These are phyloP conservation scores for Xerocomus amazonicus DNA, from an alignment of 1,284 basidiomycete genomes.

Conservation along the genomic window DNA sequence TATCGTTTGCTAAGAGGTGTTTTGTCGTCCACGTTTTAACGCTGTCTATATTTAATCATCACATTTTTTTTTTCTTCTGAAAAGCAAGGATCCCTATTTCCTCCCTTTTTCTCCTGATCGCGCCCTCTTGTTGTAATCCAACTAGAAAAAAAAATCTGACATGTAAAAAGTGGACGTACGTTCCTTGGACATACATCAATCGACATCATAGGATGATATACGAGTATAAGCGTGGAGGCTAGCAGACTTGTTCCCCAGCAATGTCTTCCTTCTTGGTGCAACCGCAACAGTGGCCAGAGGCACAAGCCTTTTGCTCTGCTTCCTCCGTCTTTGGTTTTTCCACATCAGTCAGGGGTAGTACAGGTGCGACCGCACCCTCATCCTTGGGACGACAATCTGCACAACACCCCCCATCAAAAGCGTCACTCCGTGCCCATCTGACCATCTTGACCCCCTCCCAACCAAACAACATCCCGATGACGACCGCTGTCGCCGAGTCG, in stretches of 20 bases:
- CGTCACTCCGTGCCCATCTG: slow-evolving; percentile 34
- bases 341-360: neutral
- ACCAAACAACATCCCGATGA: slow-evolving; percentile 40
- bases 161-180: slow-evolving; percentile 2
- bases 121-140: slow-evolving; percentile 11
- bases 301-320: neutral
- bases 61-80: neutral
- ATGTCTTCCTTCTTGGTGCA: neutral
- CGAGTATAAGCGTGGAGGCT: neutral
- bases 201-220: too few relatives aligned
- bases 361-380: neutral
- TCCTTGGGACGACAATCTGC: slow-evolving; percentile 4
- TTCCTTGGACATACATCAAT: neutral
- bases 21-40: neutral
- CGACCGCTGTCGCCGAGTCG: slow-evolving; percentile 40
- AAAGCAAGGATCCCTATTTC: slow-evolving; percentile 4
- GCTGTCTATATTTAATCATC: slow-evolving; percentile 4
- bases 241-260: neutral
- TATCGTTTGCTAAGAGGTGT: neutral
- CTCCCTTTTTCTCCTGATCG: neutral
- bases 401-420: slow-evolving; percentile 42
- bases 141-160: slow-evolving; percentile 4
- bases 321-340: neutral
- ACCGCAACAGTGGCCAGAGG: neutral
- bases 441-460: slow-evolving; percentile 43